phyloP scores from a whole-genome alignment of 23 red algal genomes.

The Rhodosorus marinus region DNA sequence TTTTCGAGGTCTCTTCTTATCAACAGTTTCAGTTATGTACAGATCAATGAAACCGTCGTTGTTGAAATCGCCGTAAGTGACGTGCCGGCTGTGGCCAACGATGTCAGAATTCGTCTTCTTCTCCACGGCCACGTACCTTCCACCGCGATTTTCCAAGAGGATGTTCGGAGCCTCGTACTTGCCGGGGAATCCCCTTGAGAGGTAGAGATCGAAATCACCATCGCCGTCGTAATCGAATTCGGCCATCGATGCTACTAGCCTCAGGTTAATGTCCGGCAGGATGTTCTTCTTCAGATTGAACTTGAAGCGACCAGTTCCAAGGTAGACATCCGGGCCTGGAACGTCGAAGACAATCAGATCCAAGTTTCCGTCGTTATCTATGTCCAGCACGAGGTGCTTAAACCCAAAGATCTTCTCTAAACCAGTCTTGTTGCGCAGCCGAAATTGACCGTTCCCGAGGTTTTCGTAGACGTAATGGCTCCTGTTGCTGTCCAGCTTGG shows the following conservation, averaged over 20 bases:
- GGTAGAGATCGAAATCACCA: constrained; percentile 34
- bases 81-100: background rate
- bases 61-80: constrained; percentile 28
- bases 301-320: constrained; percentile 9
- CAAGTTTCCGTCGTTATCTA: constrained; percentile 22
- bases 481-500: no score
- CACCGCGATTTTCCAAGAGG: no score
- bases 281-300: background rate
- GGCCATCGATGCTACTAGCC: constrained; percentile 10
- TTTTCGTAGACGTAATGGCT: constrained; percentile 27
- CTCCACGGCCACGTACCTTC: no score
- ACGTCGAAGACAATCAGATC: no score
- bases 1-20: no score
- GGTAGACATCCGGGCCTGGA: no score
- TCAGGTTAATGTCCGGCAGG: no score
- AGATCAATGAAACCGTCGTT: constrained; percentile 43
- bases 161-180: no score
- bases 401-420: constrained; percentile 13
- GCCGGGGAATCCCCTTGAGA: no score
- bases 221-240: constrained; percentile 46
- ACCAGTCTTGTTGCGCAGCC: constrained; percentile 4
- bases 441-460: background rate
- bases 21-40: no score
- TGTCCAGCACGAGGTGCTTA: constrained; percentile 13
- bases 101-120: no score